Evolutionary conservation across 257 asterid genomes (phyloP), one percentile per base, ranked within the genome.

Genomic region (Solanum neorickii): DNA sequence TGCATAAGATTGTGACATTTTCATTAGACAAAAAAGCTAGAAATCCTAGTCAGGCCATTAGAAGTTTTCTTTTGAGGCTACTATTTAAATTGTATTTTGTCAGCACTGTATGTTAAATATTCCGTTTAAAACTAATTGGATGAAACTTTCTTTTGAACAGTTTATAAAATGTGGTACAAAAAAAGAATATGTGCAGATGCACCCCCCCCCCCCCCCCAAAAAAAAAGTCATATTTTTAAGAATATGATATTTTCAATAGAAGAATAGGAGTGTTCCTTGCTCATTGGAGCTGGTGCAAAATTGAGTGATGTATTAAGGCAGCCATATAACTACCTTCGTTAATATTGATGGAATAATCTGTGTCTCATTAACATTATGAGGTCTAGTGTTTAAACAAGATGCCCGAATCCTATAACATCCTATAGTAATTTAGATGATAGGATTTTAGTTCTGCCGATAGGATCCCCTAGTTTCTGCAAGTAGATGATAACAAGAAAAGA

Each of bases 401-500:
- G 98, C 56, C 94, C 98, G 86, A 96, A 96, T 88, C 94, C 98
- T 87, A 96, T 92, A 49, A 96, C 98, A 88, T 96, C 99, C 99
- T 96, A 93, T 76, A 87, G 76, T 41, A 46, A 47, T 9, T 76
- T 29, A 35, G 27, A 52, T 12, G 18, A 68, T 65, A n/a, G 35
- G 52, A 86, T 3, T 72, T 77, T 60, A 83, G 82, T 87, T 83
- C 86, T 47, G 83, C 95, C 93, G 91, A 96, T 98, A 0, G 98
- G 98, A 88, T 96, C 99, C 35, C 99, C 99, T 29, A 96, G 94
- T 91, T 91, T 93, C 98, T 96, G 93, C 42, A n/a, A 84, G 70
- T 74, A 41, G 41, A 14, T 52, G 86, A 74, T 31, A 86, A 47
- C 49, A 56, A 60, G 33, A 44, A 3, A 12, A 11, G 49, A 1